Evolutionary conservation across 768 basidiomycete species (phyloP), one percentile per base, ranked within the genome.

Genomic region (Royoungia palumana): DNA sequence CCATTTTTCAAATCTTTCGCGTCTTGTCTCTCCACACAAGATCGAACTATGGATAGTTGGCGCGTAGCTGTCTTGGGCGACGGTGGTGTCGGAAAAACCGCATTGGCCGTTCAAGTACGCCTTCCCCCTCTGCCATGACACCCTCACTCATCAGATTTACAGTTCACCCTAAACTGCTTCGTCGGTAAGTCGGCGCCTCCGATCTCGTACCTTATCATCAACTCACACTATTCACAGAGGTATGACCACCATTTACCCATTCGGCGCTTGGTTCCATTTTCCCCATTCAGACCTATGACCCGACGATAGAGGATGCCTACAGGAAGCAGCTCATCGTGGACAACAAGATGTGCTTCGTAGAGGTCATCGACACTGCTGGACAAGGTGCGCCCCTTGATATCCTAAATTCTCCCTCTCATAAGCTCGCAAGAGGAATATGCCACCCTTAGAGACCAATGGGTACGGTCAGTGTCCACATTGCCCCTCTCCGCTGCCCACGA

Each of bases 291-390:
- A 92, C 92, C 44, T 97, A 97, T 70, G 94, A 97, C 74, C 94
- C 94, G 49, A 97, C 94, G 60, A 97, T 97, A 81, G 94, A 97
- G 73, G 94, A 96, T 68, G 93, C 93, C 54, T 96, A 97, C 72
- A 81, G 94, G 62, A 95, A 94, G 69, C 92, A 94, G 67, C 80
- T 94, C 59, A 84, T 94, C 48, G 92, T 96, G 55, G 94, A 95
- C 70, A 92, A 93, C 65, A 81, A 85, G 60, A 94, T 94, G 83
- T 94, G 92, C 72, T 88, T 94, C 67, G 82, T 97, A 57, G 94
- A 97, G 70, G 91, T 97, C 54, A 89, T 97, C 67, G 94, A 97
- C 72, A 96, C 94, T 59, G 94, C 94, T 42, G 94, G 94, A 25
- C 94, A 97, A 83, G 93, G 93, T 94, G 62, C 55, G 82, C 72